A percentile compares a stretch with the other conserved stretches of the same genome.
These are phyloP conservation scores for Cyclotella cryptica DNA, from an alignment of 108 stramenopile genomes.

Conservation along the genomic window DNA sequence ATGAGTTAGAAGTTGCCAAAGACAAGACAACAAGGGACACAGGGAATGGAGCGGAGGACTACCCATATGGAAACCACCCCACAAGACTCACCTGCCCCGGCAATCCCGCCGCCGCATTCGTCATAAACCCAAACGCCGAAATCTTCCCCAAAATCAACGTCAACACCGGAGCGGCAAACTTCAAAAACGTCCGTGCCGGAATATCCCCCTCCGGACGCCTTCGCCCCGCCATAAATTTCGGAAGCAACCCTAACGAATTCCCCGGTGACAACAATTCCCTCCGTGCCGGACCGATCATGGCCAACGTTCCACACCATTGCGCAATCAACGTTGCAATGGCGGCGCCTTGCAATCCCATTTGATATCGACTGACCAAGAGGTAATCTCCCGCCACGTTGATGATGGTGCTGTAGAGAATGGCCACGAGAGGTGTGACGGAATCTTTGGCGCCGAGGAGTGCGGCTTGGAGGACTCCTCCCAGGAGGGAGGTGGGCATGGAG, in stretches of 20 bases:
- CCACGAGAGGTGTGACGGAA: conserved; percentile 82
- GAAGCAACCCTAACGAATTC: conserved; percentile 38
- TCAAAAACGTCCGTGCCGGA: conserved; percentile 62
- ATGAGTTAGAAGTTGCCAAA: too few species aligned
- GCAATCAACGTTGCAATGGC: conserved; percentile 83
- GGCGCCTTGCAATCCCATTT: conserved; percentile 82
- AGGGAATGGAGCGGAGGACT: too few species aligned
- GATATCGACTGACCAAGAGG: conserved; percentile 64
- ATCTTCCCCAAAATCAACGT: conserved; percentile 87
- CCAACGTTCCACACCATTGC: conserved; percentile 76
- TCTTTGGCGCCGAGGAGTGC: conserved; percentile 86
- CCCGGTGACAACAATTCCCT: conserved; percentile 46
- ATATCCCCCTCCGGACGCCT: conserved; percentile 47
- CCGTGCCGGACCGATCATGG: conserved; percentile 74
- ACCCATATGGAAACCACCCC: too few species aligned
- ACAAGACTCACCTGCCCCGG: conserved; percentile 59
- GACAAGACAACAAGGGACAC: too few species aligned
- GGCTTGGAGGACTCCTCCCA: conserved; percentile 83
- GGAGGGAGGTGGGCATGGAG: conserved; percentile 83
- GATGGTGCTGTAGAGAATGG: conserved; percentile 74
- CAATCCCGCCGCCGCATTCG: conserved; percentile 80
- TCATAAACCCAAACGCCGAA: conserved; percentile 91
- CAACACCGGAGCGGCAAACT: conserved; percentile 86
- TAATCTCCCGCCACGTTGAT: conserved; percentile 81
- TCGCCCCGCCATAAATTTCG: conserved; percentile 28